Conservation (phyloP, 345 rosid genomes). For the Trapa incisa region DNA sequence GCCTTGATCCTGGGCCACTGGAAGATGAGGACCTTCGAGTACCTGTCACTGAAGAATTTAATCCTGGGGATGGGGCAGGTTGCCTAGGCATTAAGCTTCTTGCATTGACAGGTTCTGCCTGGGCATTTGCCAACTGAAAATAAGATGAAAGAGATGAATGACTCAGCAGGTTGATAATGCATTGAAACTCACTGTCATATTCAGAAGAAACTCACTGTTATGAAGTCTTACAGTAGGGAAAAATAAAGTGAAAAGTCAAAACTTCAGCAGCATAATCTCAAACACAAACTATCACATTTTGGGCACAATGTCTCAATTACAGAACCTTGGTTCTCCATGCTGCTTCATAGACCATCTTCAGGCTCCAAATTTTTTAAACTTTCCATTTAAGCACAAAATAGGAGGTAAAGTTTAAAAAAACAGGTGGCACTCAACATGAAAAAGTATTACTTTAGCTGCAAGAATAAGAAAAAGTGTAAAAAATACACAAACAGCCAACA, state of each 20-base stretch:
- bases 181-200: background rate
- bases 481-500: background rate
- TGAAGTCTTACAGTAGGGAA: background rate
- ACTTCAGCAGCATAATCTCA: background rate
- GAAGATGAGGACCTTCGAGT: conserved; percentile 85
- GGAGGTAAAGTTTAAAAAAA: background rate
- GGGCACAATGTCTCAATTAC: conserved; percentile 1
- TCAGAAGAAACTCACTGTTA: background rate
- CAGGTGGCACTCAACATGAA: background rate
- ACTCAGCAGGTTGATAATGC: background rate
- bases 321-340: background rate
- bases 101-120: conserved; percentile 45
- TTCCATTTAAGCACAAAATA: background rate
- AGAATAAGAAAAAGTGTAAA: background rate
- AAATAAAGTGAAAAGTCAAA: background rate
- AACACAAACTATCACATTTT: background rate
- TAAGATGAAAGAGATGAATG: conserved; percentile 8
- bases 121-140: conserved; percentile 60
- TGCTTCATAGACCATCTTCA: background rate
- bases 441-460: background rate
- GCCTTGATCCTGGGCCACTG: conserved; percentile 64
- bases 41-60: conserved; percentile 46
- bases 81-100: conserved; percentile 50
- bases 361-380: background rate
- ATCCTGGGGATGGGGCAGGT: conserved; percentile 56